phyloP scores from a whole-genome alignment of 768 basidiomycete genomes.

The Hericium rajendrae region DNA sequence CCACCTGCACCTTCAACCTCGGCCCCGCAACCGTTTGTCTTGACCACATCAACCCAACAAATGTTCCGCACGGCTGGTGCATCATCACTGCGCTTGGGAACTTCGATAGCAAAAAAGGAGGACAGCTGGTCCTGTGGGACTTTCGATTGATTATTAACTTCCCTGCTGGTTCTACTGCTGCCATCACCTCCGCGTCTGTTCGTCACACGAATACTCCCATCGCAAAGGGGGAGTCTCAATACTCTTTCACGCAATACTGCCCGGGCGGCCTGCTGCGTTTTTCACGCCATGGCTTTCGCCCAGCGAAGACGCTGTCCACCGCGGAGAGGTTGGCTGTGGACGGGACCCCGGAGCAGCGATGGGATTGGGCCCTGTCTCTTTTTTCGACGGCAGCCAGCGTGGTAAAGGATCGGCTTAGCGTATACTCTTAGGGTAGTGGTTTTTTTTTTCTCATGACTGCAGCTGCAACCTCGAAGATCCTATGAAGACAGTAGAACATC shows the following conservation, averaged over 20 bases:
- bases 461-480: too few relatives aligned
- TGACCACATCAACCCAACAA: conserved; percentile 7
- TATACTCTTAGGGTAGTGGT: too few relatives aligned
- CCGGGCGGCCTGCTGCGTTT: conserved; percentile 5
- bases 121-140: conserved; percentile 13
- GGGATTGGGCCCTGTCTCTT: too few relatives aligned
- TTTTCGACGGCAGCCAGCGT: too few relatives aligned
- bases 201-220: conserved; percentile 15
- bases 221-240: neutral
- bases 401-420: too few relatives aligned
- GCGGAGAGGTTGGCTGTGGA: too few relatives aligned
- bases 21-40: neutral
- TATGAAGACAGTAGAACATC: too few relatives aligned
- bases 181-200: conserved; percentile 12
- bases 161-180: conserved; percentile 10
- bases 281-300: neutral
- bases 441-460: too few relatives aligned
- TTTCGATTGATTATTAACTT: conserved; percentile 12
- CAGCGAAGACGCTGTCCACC: too few relatives aligned
- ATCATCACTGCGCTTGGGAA: conserved; percentile 8
- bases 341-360: too few relatives aligned
- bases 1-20: conserved; percentile 11
- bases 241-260: conserved; percentile 8
- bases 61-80: conserved; percentile 7
- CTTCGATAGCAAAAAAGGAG: conserved; percentile 11